Base-by-base conservation (phyloP, 495 filamentous ascomycete genomes). In the Gamarada debralockiae region DNA sequence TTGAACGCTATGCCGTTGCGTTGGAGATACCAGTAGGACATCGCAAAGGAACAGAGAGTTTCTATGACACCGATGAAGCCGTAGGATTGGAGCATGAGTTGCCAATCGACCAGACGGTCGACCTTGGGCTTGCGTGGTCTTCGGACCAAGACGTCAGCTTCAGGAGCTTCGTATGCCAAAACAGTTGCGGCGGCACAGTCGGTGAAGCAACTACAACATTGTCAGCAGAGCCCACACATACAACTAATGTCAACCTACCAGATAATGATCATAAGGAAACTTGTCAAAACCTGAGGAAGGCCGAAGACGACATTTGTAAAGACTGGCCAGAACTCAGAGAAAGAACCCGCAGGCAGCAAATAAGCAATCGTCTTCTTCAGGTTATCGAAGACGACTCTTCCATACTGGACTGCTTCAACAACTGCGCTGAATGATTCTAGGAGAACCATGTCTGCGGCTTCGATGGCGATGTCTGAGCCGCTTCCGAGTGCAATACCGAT, bases 291-390 rank as follows among this genome's bases (percentile, higher is more conserved):
- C 55, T 86, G 82, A 2, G 85, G 86, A 15, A 89, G 65, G 2
- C 86, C 85, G 56, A 89, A 83, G 4, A 82, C 40, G 22, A 89
- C 79, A 52, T 82, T 86, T 9, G 76, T 81, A 59, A 87, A 69
- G 14, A 89, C 78, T 0, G 85, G 84, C 84, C 82, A 88, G 65
- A 88, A 80, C 57, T 88, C 85, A 12, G 75, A 79, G 63, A 85
- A 89, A 20, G 70, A 75, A 3, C 84, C 84, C 1, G 85, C 79
- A 44, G 86, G 73, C 0, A 83, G 73, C 1, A 84, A 65, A 48
- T 83, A 82, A 1, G 66, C 61, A 22, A 81, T 73, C 0, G 73
- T 76, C 64, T 83, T 82, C 55, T 80, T 75, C 2, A 81, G 61
- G 56, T 82, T 82, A 49, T 81, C 71, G 58, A 77, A 82, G 0